These are phyloP conservation scores for Cladosporium sp. DNA, from an alignment of 2,329 filamentous ascomycete genomes.

Conservation along the genomic window DNA sequence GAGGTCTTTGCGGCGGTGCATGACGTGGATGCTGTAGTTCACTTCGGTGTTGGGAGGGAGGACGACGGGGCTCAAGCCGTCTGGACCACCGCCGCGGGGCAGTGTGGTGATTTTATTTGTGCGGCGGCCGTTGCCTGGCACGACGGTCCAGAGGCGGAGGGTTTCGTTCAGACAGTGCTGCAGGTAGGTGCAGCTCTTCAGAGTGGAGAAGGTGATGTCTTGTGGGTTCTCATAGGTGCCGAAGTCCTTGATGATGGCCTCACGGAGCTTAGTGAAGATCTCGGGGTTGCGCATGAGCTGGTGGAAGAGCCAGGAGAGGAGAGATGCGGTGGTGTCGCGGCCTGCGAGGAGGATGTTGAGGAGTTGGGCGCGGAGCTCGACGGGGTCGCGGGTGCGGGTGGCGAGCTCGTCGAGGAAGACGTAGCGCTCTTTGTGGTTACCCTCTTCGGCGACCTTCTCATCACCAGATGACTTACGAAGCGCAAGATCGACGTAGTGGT, in stretches of 20 bases:
- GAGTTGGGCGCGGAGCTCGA: slow-evolving; percentile 41
- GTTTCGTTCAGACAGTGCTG: slow-evolving; percentile 45
- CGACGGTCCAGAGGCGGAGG: slow-evolving; percentile 70
- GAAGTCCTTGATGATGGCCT: slow-evolving; percentile 47
- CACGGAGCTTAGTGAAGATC: slow-evolving; percentile 45
- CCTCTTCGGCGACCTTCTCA: slow-evolving; percentile 22
- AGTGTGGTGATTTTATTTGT: slow-evolving; percentile 70
- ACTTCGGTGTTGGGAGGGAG: slow-evolving; percentile 29
- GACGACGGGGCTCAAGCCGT: slow-evolving; percentile 53
- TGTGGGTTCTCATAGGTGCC: slow-evolving; percentile 40
- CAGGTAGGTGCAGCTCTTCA: slow-evolving; percentile 70
- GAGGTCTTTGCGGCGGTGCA: slow-evolving; percentile 36
- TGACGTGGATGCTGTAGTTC: slow-evolving; percentile 30
- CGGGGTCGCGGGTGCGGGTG: slow-evolving; percentile 42
- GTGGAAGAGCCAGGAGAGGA: slow-evolving; percentile 53
- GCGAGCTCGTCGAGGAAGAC: slow-evolving; percentile 46
- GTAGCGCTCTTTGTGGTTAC: slow-evolving; percentile 36
- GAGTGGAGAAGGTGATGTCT: slow-evolving; percentile 50
- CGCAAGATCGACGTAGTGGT: slow-evolving; percentile 44
- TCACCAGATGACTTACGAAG: slow-evolving; percentile 29
- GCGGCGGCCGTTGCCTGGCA: slow-evolving; percentile 73
- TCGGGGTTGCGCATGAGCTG: slow-evolving; percentile 49
- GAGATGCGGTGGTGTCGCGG: slow-evolving; percentile 54
- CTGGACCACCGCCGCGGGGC: slow-evolving; percentile 56
- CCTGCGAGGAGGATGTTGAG: slow-evolving; percentile 66